Base-by-base conservation (phyloP, 2,329 filamentous ascomycete species). In the Colletotrichum trifolii region DNA sequence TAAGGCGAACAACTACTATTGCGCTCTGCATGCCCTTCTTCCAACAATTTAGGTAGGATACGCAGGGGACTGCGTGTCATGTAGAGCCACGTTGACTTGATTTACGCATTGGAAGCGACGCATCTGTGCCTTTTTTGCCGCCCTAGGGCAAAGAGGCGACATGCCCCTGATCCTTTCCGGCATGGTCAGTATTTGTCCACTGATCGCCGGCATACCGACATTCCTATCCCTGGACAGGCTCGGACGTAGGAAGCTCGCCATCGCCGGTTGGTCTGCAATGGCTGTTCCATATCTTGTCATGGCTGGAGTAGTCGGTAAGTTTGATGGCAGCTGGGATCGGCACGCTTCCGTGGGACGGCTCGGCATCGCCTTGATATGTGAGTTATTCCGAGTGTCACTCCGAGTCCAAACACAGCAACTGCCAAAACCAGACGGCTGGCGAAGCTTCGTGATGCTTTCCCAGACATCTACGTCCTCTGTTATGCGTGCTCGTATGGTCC, bases 1-100 rank as follows among this genome's bases (percentile, higher is more conserved):
- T 79, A 71, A 75, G 77, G 71, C 75, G 82, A 17, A 17, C 17
- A 56, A 81, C 78, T 0, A 57, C 72, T 6, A 77, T 82, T 42
- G 78, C 74, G 4, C 68, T 76, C n/a, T 76, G 75, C 2, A 69
- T 72, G 2, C 68, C 70, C 2, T 71, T 71, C 35, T 72, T 72
- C 8, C 71, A 71, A 45, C 70, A 70, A n/a, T 71, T 71, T n/a
- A 5, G 6, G 25, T 43, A 12, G 7, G 40, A 7, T n/a, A n/a
- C 11, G 6, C 1, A 43, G 17, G 17, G 17, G 17, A 17, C n/a
- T 17, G 17, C 17, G 17, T 17, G 17, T 1, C 17, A 17, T 17
- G 3, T 17, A 0, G 17, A 17, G 17, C 17, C 17, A 17, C 17
- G 17, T 17, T 17, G 17, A 17, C 17, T 17, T n/a, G 11, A n/a